These are phyloP conservation scores for Perilla frutescens DNA, from an alignment of 257 asterid species.

Conservation along the genomic window DNA sequence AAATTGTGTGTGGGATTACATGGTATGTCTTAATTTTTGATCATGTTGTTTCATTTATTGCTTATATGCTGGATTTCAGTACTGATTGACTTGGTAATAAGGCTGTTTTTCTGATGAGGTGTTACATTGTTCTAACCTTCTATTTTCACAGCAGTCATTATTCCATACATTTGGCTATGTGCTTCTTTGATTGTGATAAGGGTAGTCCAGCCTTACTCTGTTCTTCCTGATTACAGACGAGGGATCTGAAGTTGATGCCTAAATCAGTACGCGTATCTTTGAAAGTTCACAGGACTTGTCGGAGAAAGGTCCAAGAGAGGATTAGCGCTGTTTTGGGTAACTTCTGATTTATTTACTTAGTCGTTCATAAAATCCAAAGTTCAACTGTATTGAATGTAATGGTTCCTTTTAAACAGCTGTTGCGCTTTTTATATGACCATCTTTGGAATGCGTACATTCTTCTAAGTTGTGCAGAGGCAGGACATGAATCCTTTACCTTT, in stretches of 20 bases:
- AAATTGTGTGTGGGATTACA: conserved; percentile 7
- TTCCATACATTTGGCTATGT: conserved; percentile 4
- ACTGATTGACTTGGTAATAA: conserved; percentile 14
- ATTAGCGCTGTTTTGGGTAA: conserved; percentile 71
- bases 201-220: conserved; percentile 20
- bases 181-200: conserved; percentile 7
- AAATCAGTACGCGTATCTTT: conserved; percentile 53
- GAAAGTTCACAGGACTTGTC: conserved; percentile 69
- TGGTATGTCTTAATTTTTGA: neutral
- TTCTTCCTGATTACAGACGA: conserved; percentile 60
- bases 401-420: neutral
- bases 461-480: neutral
- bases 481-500: neutral
- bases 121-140: neutral
- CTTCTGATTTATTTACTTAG: conserved; percentile 25
- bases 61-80: neutral
- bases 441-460: conserved; percentile 13
- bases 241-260: conserved; percentile 79
- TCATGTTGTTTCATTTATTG: conserved; percentile 1
- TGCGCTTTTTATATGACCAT: neutral
- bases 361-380: neutral
- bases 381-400: conserved; percentile 2
- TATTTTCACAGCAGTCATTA: conserved; percentile 11
- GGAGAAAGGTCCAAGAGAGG: conserved; percentile 88
- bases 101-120: neutral